Evolutionary conservation across 2,329 filamentous ascomycete species (phyloP).

Genomic region (Dryadomyces quercus-mongolicae): DNA sequence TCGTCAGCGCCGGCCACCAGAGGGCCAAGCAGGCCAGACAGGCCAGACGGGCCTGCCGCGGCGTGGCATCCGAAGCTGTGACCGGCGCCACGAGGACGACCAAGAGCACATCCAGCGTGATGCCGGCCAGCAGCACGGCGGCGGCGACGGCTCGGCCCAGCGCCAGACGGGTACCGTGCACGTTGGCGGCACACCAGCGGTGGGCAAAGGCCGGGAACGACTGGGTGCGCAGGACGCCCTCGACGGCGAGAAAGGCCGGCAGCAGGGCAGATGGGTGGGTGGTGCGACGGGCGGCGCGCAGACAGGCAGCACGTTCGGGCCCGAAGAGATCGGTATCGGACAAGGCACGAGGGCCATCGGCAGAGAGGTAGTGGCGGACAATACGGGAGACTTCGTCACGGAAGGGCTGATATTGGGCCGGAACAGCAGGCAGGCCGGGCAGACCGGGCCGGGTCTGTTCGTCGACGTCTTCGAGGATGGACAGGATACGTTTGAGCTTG

Average conservation of each 20-base stretch:
- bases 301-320: slow-evolving; percentile 24
- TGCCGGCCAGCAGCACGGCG: slow-evolving; percentile 14
- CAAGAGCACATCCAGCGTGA: slow-evolving; percentile 20
- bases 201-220: slow-evolving; percentile 27
- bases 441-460: neutral
- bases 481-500: slow-evolving; percentile 21
- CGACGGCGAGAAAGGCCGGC: slow-evolving; percentile 24
- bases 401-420: slow-evolving; percentile 24
- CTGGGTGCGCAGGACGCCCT: slow-evolving; percentile 22
- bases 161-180: slow-evolving; percentile 21
- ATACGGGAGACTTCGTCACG: slow-evolving; percentile 25
- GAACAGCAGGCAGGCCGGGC: too few relatives aligned
- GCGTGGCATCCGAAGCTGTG: slow-evolving; percentile 1
- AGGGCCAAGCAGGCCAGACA: slow-evolving; percentile 20
- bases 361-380: slow-evolving; percentile 25
- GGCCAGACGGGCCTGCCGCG: slow-evolving; percentile 10
- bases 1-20: slow-evolving; percentile 23
- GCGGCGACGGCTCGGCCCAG: slow-evolving; percentile 17
- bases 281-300: slow-evolving; percentile 27
- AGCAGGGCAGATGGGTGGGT: slow-evolving; percentile 32
- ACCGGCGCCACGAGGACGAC: slow-evolving; percentile 13
- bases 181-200: slow-evolving; percentile 25
- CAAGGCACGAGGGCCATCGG: slow-evolving; percentile 21
- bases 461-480: slow-evolving; percentile 19
- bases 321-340: slow-evolving; percentile 18